Evolutionary conservation across 352 stramenopile species (phyloP).

Genomic region (Aphanomyces stellatus): DNA sequence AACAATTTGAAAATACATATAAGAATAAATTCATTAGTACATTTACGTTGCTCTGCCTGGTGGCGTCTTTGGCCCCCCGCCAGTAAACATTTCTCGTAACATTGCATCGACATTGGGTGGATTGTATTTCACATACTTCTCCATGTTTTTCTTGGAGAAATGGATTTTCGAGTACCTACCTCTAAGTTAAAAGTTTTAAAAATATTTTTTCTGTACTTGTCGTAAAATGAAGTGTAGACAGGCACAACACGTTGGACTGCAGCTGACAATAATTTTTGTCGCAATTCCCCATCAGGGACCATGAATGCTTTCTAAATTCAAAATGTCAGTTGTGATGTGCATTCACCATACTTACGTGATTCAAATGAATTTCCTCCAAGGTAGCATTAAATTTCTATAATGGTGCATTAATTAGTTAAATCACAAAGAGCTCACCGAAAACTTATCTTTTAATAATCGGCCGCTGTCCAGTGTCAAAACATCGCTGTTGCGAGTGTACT

Average conservation of each 20-base stretch:
- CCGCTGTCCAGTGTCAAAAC: constrained; percentile 87
- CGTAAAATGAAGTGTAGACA: constrained; percentile 85
- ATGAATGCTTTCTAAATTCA: constrained; percentile 56
- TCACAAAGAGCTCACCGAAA: constrained; percentile 39
- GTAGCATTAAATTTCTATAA: constrained; percentile 61
- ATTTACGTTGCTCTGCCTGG: no score
- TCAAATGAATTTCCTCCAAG: constrained; percentile 58
- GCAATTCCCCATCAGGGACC: constrained; percentile 77
- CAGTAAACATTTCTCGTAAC: constrained; percentile 76
- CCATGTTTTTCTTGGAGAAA: constrained; percentile 88
- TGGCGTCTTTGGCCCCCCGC: background rate
- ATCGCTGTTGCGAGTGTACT: constrained; percentile 75
- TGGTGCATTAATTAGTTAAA: background rate
- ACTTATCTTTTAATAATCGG: constrained; percentile 88
- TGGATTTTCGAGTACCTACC: constrained; percentile 81
- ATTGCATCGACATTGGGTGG: constrained; percentile 71
- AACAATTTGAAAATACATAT: constrained; percentile 4
- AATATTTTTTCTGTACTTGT: no score
- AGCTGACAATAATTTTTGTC: constrained; percentile 76
- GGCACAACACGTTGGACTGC: constrained; percentile 80
- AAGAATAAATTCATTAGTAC: background rate
- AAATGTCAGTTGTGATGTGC: constrained; percentile 44
- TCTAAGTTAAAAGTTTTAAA: background rate
- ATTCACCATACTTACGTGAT: constrained; percentile 32
- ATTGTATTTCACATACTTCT: constrained; percentile 85